phyloP scores from a whole-genome alignment of 108 stramenopile genomes.

The Fistulifera solaris region DNA sequence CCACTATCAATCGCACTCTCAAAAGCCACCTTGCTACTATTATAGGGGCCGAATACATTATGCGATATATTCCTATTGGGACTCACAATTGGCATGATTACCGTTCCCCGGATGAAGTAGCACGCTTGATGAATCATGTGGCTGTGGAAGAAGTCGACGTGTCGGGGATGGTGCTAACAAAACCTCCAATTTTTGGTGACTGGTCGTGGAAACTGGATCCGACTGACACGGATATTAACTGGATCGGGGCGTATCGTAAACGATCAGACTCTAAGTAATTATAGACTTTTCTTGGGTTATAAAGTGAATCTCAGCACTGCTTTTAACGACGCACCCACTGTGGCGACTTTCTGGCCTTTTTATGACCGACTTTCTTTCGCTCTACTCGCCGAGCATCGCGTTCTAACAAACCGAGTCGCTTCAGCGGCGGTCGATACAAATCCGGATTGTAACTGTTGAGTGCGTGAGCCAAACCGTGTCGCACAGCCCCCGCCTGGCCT shows the following conservation, averaged over 20 bases:
- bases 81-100: conserved; percentile 91
- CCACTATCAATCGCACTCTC: conserved; percentile 85
- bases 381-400: conserved; percentile 95
- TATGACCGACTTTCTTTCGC: conserved; percentile 91
- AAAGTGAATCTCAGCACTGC: not conserved
- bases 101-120: conserved; percentile 58
- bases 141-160: conserved; percentile 31
- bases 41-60: conserved; percentile 85
- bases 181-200: conserved; percentile 24
- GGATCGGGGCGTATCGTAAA: conserved; percentile 66
- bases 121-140: conserved; percentile 10
- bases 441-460: conserved; percentile 90
- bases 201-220: conserved; percentile 66
- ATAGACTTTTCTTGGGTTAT: not conserved
- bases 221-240: conserved; percentile 67
- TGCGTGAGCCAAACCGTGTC: conserved; percentile 88
- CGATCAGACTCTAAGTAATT: not conserved
- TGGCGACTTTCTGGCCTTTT: conserved; percentile 93
- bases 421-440: conserved; percentile 79
- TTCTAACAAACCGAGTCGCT: conserved; percentile 81
- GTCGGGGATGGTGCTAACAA: conserved; percentile 12
- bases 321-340: conserved; percentile 97
- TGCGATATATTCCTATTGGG: conserved; percentile 78
- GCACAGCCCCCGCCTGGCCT: conserved; percentile 92
- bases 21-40: conserved; percentile 80